Conservation (phyloP, 306 rosid genomes). For the Vachellia collinsii region DNA sequence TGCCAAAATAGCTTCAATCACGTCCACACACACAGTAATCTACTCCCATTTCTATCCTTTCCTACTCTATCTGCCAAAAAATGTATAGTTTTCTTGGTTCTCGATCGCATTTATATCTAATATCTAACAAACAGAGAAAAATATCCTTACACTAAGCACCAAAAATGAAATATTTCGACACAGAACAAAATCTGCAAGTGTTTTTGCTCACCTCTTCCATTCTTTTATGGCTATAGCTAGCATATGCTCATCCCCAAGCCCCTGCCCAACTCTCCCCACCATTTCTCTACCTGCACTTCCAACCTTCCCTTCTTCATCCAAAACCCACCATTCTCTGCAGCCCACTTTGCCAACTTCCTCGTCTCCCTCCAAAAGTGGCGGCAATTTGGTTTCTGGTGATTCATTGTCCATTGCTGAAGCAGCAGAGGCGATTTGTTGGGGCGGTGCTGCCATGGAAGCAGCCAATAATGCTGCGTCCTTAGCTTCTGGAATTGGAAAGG, state of each 20-base stretch:
- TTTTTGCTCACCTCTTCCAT: slow-evolving; percentile 18
- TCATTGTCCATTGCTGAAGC: slow-evolving; percentile 49
- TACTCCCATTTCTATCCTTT: slow-evolving; percentile 2
- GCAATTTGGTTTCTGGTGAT: slow-evolving; percentile 51
- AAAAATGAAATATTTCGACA: slow-evolving; percentile 6
- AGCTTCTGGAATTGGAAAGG: slow-evolving; percentile 36
- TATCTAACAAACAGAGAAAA: background rate
- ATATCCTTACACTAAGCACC: slow-evolving; percentile 15
- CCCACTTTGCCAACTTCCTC: slow-evolving; percentile 39
- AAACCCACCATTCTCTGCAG: slow-evolving; percentile 50
- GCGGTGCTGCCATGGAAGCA: slow-evolving; percentile 43
- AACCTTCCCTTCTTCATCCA: slow-evolving; percentile 38
- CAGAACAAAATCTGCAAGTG: background rate
- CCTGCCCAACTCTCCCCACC: slow-evolving; percentile 54
- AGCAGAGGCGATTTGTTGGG: slow-evolving; percentile 50
- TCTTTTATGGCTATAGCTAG: slow-evolving; percentile 57
- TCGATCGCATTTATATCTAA: background rate
- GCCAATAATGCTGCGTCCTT: slow-evolving; percentile 50
- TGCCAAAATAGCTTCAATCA: background rate
- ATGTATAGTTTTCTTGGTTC: background rate
- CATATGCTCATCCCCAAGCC: slow-evolving; percentile 60
- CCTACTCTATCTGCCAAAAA: background rate
- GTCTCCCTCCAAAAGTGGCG: slow-evolving; percentile 43
- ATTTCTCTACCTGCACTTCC: slow-evolving; percentile 59
- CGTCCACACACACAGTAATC: background rate